Evolutionary conservation across 2,329 filamentous ascomycete species (phyloP), one percentile per base, ranked within the genome.

Genomic region (Cucurbitaria berberidis): DNA sequence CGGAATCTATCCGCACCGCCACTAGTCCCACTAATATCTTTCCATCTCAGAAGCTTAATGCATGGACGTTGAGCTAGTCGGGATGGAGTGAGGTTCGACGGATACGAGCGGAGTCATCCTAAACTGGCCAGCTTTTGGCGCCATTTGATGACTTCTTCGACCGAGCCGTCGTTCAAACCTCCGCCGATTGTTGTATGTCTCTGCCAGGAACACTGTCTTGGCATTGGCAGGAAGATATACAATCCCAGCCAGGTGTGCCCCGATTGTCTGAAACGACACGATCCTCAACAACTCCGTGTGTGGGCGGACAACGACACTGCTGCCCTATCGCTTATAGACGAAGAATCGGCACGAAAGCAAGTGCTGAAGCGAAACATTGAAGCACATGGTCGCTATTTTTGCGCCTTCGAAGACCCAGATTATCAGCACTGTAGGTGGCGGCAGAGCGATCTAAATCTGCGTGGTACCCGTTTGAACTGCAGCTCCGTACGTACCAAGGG

Each of bases 381-480:
- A 54, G 51, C 57, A 22, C 59, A 58, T 39, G 55, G 59, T 36
- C 60, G 59, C 9, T 67, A 55, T 39, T 54, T 68, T 13, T 67
- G 66, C 52, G 62, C 60, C 2, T 70, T 67, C 24, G 66, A 69
- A 36, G 68, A 70, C 24, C 66, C 63, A 3, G 64, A 69, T 40
- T 69, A 52, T 34, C 50, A 63, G 45, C 48, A 63, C 46, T 63
- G 57, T 47, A 52, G 64, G 50, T 69, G 68, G 68, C 66, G 66
- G 43, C 45, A 48, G 18, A 26, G 42, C 24, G 66, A 69, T 36
- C 45, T 69, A 24, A 69, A 69, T 36, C 60, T 70, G 21, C 55
- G 66, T 16, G 62, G 60, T 11, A 65, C 58, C 10, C 52, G 63
- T 40, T 45, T 64, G 5, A 49, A 56, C 36, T 68, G 66, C 39